These are phyloP conservation scores for Aspergillus pseudoterreus DNA, from an alignment of 2,329 filamentous ascomycete genomes.

Conservation along the genomic window DNA sequence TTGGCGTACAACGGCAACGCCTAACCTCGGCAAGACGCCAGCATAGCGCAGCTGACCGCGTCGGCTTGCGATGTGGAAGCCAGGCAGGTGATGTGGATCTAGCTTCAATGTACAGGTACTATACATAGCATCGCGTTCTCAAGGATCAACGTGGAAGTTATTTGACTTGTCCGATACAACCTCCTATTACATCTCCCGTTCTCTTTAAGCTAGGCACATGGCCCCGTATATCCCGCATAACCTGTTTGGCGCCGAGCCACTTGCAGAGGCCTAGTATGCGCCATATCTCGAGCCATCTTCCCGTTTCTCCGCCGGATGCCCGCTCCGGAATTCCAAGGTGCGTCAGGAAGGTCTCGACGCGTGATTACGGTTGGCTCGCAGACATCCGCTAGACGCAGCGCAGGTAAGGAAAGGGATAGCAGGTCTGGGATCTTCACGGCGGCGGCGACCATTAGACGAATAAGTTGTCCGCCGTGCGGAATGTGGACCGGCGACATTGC, in stretches of 20 bases:
- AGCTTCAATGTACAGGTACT: background rate
- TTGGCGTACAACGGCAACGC: slow-evolving; percentile 27
- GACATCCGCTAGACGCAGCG: background rate
- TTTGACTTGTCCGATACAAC: background rate
- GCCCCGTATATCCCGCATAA: background rate
- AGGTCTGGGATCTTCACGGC: background rate
- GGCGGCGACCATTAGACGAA: background rate
- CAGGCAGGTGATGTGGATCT: background rate
- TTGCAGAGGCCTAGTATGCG: background rate
- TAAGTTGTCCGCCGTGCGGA: background rate
- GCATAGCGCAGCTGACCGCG: no score
- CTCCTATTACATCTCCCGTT: background rate
- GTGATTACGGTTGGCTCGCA: background rate
- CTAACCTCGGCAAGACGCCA: background rate
- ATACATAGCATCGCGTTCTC: background rate
- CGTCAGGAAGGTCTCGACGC: background rate
- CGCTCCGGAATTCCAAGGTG: background rate
- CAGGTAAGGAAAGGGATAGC: background rate
- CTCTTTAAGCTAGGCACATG: background rate
- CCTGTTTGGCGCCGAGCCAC: background rate
- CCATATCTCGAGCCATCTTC: background rate
- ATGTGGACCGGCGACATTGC: background rate
- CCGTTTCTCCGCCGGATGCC: background rate
- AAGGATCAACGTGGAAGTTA: background rate
- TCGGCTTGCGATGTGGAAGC: background rate